phyloP scores from a whole-genome alignment of 805 yeast genomes.

The Yarrowia deformans region DNA sequence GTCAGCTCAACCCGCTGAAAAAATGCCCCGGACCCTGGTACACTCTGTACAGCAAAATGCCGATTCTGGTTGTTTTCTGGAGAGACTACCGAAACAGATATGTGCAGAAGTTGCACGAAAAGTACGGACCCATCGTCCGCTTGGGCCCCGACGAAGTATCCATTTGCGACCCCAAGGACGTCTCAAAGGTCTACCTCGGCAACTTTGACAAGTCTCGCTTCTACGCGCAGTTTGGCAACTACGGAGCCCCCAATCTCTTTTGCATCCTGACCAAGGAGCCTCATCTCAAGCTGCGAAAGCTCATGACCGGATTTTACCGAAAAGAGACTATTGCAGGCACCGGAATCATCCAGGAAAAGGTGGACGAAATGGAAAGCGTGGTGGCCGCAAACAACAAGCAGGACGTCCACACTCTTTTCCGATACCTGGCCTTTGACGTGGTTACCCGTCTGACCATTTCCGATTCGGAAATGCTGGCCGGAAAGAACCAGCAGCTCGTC shows the following conservation, averaged over 20 bases:
- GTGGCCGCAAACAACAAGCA: constrained; percentile 47
- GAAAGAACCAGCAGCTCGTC: constrained; percentile 55
- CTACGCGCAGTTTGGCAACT: constrained; percentile 67
- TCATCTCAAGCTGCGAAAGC: constrained; percentile 54
- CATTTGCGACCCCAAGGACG: constrained; percentile 58
- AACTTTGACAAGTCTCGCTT: constrained; percentile 64
- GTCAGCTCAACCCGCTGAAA: constrained; percentile 20
- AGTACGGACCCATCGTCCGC: constrained; percentile 69
- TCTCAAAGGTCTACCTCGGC: constrained; percentile 64
- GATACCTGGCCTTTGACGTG: constrained; percentile 75
- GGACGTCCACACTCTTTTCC: constrained; percentile 69
- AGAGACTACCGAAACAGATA: constrained; percentile 58
- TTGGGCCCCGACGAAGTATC: constrained; percentile 69
- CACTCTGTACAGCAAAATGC: constrained; percentile 43
- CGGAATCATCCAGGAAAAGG: constrained; percentile 25
- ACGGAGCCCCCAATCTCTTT: constrained; percentile 66
- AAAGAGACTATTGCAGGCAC: constrained; percentile 9
- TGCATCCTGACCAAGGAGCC: constrained; percentile 58
- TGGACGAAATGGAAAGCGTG: constrained; percentile 45
- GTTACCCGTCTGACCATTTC: constrained; percentile 57
- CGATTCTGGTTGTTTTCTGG: constrained; percentile 55
- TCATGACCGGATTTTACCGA: constrained; percentile 15
- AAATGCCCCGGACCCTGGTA: constrained; percentile 33
- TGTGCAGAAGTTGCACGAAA: constrained; percentile 59
- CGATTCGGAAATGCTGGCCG: constrained; percentile 38